These are phyloP conservation scores for Cyathus striatus DNA, from an alignment of 768 basidiomycete species.

Conservation along the genomic window DNA sequence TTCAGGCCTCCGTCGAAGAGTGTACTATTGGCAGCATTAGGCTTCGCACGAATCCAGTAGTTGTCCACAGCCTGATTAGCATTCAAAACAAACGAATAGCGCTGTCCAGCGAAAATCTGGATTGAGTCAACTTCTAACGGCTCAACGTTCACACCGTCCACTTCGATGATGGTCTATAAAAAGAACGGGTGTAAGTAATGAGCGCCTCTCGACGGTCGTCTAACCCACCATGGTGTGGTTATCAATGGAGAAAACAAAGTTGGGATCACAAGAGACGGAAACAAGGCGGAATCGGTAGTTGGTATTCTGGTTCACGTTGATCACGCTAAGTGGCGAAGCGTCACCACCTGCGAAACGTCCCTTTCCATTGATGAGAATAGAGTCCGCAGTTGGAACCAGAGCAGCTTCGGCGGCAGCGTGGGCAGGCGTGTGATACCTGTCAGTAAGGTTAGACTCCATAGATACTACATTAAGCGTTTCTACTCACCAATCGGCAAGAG, in stretches of 20 bases:
- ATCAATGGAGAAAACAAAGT: slow-evolving; percentile 37
- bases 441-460: not conserved
- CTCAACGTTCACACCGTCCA: slow-evolving; percentile 25
- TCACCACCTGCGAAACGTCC: slow-evolving; percentile 37
- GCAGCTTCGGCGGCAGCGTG: not conserved
- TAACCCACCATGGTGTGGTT: slow-evolving; percentile 16
- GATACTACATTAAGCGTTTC: not conserved
- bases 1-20: slow-evolving; percentile 27
- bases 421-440: not conserved
- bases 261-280: slow-evolving; percentile 31
- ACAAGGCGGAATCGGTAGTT: slow-evolving; percentile 35
- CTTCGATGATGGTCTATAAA: slow-evolving; percentile 24
- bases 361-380: slow-evolving; percentile 37
- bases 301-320: slow-evolving; percentile 28
- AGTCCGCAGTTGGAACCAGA: slow-evolving; percentile 8
- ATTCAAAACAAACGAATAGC: slow-evolving; percentile 41
- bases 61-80: slow-evolving; percentile 23
- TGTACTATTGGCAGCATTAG: slow-evolving; percentile 13
- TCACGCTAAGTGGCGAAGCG: slow-evolving; percentile 25
- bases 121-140: slow-evolving; percentile 32
- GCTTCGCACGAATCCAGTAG: slow-evolving; percentile 39
- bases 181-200: not conserved
- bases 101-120: slow-evolving; percentile 31
- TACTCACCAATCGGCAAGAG: slow-evolving; percentile 39
- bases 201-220: not conserved